A percentile compares a stretch with the other conserved stretches of the same genome.
Conservation (phyloP, 306 rosid species). For the Lathyrus tuberosus region DNA sequence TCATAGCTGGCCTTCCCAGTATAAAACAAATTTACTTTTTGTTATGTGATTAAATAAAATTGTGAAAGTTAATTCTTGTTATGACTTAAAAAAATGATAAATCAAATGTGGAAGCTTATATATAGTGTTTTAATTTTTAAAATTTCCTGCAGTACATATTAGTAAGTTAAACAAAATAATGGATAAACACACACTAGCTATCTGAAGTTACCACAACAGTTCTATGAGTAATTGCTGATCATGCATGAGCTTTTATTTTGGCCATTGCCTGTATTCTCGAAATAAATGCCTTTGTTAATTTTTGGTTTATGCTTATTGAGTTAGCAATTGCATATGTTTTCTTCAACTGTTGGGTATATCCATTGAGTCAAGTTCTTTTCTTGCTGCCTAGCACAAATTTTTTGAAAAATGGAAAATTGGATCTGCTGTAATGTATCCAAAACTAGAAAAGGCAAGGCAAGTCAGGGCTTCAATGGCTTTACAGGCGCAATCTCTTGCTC, state of each 20-base stretch:
- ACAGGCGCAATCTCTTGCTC: constrained; percentile 65
- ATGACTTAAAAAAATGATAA: constrained; percentile 25
- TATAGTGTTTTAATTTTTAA: constrained; percentile 16
- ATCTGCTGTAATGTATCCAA: constrained; percentile 76
- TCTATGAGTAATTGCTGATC: constrained; percentile 21
- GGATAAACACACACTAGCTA: constrained; percentile 11
- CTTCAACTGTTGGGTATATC: constrained; percentile 36
- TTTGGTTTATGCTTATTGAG: constrained; percentile 18
- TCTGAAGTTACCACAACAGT: constrained; percentile 8
- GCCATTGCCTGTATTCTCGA: constrained; percentile 18
- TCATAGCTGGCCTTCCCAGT: background rate
- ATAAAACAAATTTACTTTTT: constrained; percentile 6
- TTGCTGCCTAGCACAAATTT: constrained; percentile 78
- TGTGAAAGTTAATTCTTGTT: constrained; percentile 11
- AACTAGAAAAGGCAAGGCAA: constrained; percentile 87
- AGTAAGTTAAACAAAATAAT: background rate
- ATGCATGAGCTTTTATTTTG: constrained; percentile 19
- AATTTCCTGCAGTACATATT: background rate
- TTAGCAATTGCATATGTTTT: constrained; percentile 35
- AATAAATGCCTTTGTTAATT: constrained; percentile 21
- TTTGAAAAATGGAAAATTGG: constrained; percentile 89
- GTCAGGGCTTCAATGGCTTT: constrained; percentile 78
- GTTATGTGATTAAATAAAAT: background rate
- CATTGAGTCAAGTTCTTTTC: constrained; percentile 40
- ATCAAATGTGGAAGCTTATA: constrained; percentile 1